These are phyloP conservation scores for Nasturtium officinale DNA, from an alignment of 345 rosid species.

Conservation along the genomic window DNA sequence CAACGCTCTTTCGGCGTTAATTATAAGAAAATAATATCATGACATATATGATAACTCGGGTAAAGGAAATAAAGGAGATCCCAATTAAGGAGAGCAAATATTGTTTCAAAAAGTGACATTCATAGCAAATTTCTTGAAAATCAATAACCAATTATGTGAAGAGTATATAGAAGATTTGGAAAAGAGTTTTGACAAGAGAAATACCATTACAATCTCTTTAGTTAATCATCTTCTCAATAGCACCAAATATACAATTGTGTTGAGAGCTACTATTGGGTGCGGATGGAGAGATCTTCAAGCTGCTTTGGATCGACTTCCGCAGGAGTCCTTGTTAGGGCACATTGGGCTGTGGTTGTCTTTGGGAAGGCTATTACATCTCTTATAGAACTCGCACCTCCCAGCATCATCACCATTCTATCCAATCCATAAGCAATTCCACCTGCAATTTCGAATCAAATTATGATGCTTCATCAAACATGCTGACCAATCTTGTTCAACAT, in stretches of 20 bases:
- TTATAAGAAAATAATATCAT: too few relatives aligned
- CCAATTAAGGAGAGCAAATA: not conserved
- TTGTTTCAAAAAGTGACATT: conserved; percentile 13
- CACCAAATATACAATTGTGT: conserved; percentile 3
- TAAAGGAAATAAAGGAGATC: not conserved
- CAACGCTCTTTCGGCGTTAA: not conserved
- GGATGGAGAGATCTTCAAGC: conserved; percentile 70
- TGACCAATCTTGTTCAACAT: conserved; percentile 21
- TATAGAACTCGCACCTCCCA: conserved; percentile 76
- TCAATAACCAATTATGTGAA: conserved; percentile 21
- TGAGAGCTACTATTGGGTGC: conserved; percentile 43
- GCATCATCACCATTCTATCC: conserved; percentile 90
- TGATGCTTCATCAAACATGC: conserved; percentile 22
- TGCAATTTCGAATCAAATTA: conserved; percentile 39
- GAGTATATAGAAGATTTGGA: conserved; percentile 1
- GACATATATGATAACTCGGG: not conserved
- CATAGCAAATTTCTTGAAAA: conserved; percentile 16
- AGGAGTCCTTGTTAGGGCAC: conserved; percentile 88
- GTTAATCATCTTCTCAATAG: not conserved
- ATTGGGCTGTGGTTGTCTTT: conserved; percentile 92
- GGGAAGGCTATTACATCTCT: conserved; percentile 98
- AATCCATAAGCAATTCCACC: conserved; percentile 95
- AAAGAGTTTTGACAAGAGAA: conserved; percentile 22
- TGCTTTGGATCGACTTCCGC: conserved; percentile 89
- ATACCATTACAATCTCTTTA: conserved; percentile 17